Percentiles rank a stretch among this genome's conserved stretches.
Evolutionary conservation across 805 yeast species (phyloP).

Genomic region (Metschnikowia drakensbergensis): DNA sequence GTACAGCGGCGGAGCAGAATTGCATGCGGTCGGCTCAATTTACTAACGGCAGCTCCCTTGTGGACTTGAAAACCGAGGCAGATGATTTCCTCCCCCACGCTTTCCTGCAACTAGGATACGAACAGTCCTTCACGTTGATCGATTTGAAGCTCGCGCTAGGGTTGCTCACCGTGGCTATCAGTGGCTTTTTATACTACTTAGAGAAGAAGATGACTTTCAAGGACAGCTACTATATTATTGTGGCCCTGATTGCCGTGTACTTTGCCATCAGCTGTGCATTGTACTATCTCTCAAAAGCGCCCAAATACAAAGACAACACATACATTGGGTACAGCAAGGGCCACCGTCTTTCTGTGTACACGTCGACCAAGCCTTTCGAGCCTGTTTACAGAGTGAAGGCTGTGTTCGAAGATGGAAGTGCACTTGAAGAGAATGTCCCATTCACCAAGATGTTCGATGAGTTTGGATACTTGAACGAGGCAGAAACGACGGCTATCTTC

Average conservation of each 20-base stretch:
- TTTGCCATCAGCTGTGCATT: slow-evolving; percentile 32
- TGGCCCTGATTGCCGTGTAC: slow-evolving; percentile 35
- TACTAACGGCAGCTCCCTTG: slow-evolving; percentile 37
- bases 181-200: slow-evolving; percentile 43
- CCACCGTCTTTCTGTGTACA: slow-evolving; percentile 36
- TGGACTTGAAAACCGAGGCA: slow-evolving; percentile 44
- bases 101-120: slow-evolving; percentile 43
- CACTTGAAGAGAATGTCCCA: slow-evolving; percentile 26
- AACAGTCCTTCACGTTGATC: slow-evolving; percentile 42
- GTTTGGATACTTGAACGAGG: slow-evolving; percentile 42
- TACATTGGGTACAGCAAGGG: slow-evolving; percentile 39
- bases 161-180: slow-evolving; percentile 41
- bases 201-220: slow-evolving; percentile 49
- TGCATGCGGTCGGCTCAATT: neutral
- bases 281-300: slow-evolving; percentile 29
- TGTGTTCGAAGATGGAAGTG: slow-evolving; percentile 22
- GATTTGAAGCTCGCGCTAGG: slow-evolving; percentile 52
- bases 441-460: slow-evolving; percentile 42
- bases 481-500: slow-evolving; percentile 28
- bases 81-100: slow-evolving; percentile 47
- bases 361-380: slow-evolving; percentile 39
- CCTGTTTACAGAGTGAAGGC: slow-evolving; percentile 42
- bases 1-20: slow-evolving; percentile 10
- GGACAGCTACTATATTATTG: slow-evolving; percentile 35
- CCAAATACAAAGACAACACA: slow-evolving; percentile 42